phyloP scores from a whole-genome alignment of 2,329 filamentous ascomycete species.

The Esteya vermicola region DNA sequence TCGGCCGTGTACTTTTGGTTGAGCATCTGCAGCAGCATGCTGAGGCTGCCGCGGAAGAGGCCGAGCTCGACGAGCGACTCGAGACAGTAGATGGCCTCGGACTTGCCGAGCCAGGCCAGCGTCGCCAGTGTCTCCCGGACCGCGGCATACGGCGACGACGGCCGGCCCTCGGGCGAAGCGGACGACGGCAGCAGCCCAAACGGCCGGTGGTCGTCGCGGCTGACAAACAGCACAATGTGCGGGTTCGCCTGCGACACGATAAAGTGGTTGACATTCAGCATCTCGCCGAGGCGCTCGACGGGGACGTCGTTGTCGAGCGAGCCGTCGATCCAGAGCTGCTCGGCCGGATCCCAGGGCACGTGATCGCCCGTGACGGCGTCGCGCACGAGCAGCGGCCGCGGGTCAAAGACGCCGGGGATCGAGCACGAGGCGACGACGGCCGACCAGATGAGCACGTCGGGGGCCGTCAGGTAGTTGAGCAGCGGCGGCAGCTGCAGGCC shows the following conservation, averaged over 20 bases:
- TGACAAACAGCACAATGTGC: slow-evolving; percentile 78
- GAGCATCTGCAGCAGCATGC: slow-evolving; percentile 66
- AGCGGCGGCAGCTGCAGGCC: slow-evolving; percentile 77
- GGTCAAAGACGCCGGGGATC: slow-evolving; percentile 72
- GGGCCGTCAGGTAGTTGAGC: slow-evolving; percentile 84
- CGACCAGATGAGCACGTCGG: slow-evolving; percentile 92
- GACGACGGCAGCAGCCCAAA: background rate
- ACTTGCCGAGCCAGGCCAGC: slow-evolving; percentile 59
- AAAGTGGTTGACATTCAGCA: slow-evolving; percentile 98
- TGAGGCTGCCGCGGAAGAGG: slow-evolving; percentile 63
- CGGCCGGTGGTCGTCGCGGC: slow-evolving; percentile 28
- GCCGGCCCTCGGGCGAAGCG: background rate
- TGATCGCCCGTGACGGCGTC: slow-evolving; percentile 67
- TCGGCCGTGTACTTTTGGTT: slow-evolving; percentile 89
- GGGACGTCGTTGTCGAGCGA: slow-evolving; percentile 91
- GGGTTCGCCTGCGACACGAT: slow-evolving; percentile 96
- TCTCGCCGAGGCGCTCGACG: slow-evolving; percentile 76
- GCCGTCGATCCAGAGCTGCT: slow-evolving; percentile 82
- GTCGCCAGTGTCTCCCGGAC: slow-evolving; percentile 41
- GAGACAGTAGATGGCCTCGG: slow-evolving; percentile 67
- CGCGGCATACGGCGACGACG: background rate
- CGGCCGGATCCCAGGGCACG: slow-evolving; percentile 72
- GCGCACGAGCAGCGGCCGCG: slow-evolving; percentile 68
- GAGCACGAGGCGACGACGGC: slow-evolving; percentile 94
- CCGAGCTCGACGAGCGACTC: slow-evolving; percentile 70